Conservation (phyloP, 768 basidiomycete species). For the Psilocybe tampanensis region DNA sequence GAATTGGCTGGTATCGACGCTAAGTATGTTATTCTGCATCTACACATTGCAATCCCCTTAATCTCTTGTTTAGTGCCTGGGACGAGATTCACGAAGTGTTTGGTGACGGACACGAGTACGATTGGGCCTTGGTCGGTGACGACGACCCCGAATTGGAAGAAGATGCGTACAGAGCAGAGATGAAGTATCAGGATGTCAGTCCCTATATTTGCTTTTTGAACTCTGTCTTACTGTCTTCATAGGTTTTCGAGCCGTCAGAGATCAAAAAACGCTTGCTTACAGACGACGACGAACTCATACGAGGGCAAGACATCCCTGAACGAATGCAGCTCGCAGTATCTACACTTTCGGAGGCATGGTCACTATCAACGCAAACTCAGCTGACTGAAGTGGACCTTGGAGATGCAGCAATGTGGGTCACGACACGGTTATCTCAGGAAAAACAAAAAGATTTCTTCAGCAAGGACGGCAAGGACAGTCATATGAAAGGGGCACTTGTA, state of each 20-base stretch:
- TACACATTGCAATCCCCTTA: conserved; percentile 8
- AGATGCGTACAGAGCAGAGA: conserved; percentile 62
- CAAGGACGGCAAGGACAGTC: conserved; percentile 57
- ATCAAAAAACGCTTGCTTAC: conserved; percentile 88
- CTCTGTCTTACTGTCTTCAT: conserved; percentile 11
- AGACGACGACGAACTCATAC: conserved; percentile 92
- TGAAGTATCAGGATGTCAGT: conserved; percentile 83
- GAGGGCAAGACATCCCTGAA: conserved; percentile 89
- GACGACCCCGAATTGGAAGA: conserved; percentile 57
- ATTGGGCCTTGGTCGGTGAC: conserved; percentile 89
- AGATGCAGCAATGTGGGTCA: conserved; percentile 88
- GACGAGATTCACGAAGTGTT: conserved; percentile 96
- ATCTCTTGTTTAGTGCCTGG: conserved; percentile 70
- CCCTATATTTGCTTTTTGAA: conserved; percentile 9
- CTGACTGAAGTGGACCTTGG: conserved; percentile 74
- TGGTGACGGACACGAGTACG: conserved; percentile 95
- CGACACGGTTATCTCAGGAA: conserved; percentile 69
- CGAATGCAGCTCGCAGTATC: conserved; percentile 92
- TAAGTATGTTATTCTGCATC: conserved; percentile 52
- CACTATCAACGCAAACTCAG: conserved; percentile 59
- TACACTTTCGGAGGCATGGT: conserved; percentile 70
- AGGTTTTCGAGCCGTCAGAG: conserved; percentile 99
- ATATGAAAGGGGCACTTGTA: conserved; percentile 69
- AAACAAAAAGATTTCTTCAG: conserved; percentile 78
- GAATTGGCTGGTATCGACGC: conserved; percentile 82